Conservation (phyloP, 352 stramenopile genomes). For the Peronosclerospora sorghi region DNA sequence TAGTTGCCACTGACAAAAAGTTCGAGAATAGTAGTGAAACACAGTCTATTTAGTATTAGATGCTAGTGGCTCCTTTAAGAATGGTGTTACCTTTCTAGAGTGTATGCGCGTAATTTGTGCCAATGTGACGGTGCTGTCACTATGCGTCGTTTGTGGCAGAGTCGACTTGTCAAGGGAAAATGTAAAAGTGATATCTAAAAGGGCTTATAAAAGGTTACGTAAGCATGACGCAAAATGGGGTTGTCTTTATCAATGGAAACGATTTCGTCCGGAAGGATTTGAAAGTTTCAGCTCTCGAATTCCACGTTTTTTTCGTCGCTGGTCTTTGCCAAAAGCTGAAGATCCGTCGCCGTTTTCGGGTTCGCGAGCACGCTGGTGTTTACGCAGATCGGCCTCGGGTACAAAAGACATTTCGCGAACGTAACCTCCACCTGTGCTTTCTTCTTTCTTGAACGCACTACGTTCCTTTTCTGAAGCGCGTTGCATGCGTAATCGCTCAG, state of each 20-base stretch:
- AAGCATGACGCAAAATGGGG: too few species aligned
- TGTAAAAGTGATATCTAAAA: too few species aligned
- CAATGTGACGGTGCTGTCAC: too few species aligned
- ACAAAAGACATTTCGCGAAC: constrained; percentile 79
- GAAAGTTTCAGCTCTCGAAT: constrained; percentile 64
- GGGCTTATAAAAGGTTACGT: too few species aligned
- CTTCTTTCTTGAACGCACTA: constrained; percentile 78
- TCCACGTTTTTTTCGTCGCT: constrained; percentile 69
- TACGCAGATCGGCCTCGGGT: constrained; percentile 42
- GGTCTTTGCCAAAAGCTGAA: constrained; percentile 13
- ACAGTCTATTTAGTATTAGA: too few species aligned
- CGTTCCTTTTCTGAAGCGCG: constrained; percentile 62
- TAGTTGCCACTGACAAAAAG: too few species aligned
- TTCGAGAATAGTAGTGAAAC: too few species aligned
- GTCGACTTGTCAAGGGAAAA: too few species aligned
- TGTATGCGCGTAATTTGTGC: too few species aligned
- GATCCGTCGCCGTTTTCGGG: constrained; percentile 15
- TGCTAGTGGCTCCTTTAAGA: too few species aligned
- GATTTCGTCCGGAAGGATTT: constrained; percentile 30
- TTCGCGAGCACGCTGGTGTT: constrained; percentile 36
- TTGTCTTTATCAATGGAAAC: constrained; percentile 50
- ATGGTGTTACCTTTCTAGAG: too few species aligned
- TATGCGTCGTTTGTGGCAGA: too few species aligned
- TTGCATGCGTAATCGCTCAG: constrained; percentile 66
- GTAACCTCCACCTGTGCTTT: constrained; percentile 58